phyloP scores from a whole-genome alignment of 371 early-diverging fungal genomes.

The Vittaforma corneae region DNA sequence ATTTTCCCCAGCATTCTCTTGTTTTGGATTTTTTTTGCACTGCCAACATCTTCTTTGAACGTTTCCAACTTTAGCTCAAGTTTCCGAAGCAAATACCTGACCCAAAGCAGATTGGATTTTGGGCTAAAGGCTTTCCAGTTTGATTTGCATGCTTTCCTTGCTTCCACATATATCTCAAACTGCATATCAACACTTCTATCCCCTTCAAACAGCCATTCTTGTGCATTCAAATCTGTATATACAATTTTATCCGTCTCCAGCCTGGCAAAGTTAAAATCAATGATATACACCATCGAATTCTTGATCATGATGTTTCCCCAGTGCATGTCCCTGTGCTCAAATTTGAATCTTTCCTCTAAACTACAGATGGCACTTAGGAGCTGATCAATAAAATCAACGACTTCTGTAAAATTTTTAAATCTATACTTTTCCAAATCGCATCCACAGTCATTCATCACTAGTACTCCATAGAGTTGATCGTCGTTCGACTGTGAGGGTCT shows the following conservation, averaged over 20 bases:
- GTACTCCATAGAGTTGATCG: slow-evolving; percentile 61
- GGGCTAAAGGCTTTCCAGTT: slow-evolving; percentile 61
- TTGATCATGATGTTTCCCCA: slow-evolving; percentile 72
- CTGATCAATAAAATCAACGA: slow-evolving; percentile 61
- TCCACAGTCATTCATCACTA: slow-evolving; percentile 65
- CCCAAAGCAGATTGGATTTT: slow-evolving; percentile 59
- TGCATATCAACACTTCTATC: slow-evolving; percentile 63
- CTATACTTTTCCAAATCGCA: slow-evolving; percentile 62
- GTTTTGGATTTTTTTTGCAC: too few relatives aligned
- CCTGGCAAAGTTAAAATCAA: slow-evolving; percentile 21
- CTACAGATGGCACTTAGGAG: slow-evolving; percentile 61
- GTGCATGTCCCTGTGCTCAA: slow-evolving; percentile 74
- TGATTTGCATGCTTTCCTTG: slow-evolving; percentile 60
- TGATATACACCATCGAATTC: not conserved
- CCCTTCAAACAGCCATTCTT: slow-evolving; percentile 65
- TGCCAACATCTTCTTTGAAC: not conserved
- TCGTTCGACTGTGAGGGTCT: slow-evolving; percentile 59
- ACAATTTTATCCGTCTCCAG: slow-evolving; percentile 42
- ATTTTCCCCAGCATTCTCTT: too few relatives aligned
- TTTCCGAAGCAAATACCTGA: slow-evolving; percentile 43
- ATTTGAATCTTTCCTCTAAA: slow-evolving; percentile 62
- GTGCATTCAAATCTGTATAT: slow-evolving; percentile 53
- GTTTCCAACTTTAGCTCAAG: not conserved
- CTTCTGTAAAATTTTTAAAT: slow-evolving; percentile 57
- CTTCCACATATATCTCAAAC: slow-evolving; percentile 67